Conservation (phyloP, 805 yeast genomes). For the Clavispora carvajalis region DNA sequence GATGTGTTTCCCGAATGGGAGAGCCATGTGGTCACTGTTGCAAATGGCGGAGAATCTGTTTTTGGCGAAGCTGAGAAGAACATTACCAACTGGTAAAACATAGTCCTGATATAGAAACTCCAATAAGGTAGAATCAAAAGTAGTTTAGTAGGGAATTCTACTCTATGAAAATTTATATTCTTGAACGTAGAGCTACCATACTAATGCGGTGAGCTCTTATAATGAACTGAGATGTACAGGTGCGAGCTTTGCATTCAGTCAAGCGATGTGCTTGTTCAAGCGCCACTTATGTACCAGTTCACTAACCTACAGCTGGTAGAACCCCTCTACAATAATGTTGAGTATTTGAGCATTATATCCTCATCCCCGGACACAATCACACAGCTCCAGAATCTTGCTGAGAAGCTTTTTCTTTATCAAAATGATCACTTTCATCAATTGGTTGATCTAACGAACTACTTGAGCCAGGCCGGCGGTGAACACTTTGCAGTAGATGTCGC, state of each 20-base stretch:
- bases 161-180: no score
- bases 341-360: background rate
- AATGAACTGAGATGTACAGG: background rate
- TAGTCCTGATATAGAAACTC: no score
- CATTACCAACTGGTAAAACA: conserved; percentile 78
- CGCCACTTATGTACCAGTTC: background rate
- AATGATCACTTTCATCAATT: background rate
- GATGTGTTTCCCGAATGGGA: conserved; percentile 41
- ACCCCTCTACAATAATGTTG: background rate
- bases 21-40: conserved; percentile 30
- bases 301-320: background rate
- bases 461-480: background rate
- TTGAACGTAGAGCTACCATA: no score
- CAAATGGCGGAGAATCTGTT: conserved; percentile 53
- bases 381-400: background rate
- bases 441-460: background rate
- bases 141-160: no score
- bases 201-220: no score
- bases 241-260: no score
- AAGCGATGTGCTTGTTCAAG: no score
- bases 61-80: conserved; percentile 91
- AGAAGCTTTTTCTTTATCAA: background rate
- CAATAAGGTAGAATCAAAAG: no score
- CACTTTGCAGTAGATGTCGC: background rate
- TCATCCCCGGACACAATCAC: background rate